A percentile compares a stretch with the other conserved stretches of the same genome.
These are phyloP conservation scores for Hyaloscypha bicolor DNA, from an alignment of 495 filamentous ascomycete genomes.

Conservation along the genomic window DNA sequence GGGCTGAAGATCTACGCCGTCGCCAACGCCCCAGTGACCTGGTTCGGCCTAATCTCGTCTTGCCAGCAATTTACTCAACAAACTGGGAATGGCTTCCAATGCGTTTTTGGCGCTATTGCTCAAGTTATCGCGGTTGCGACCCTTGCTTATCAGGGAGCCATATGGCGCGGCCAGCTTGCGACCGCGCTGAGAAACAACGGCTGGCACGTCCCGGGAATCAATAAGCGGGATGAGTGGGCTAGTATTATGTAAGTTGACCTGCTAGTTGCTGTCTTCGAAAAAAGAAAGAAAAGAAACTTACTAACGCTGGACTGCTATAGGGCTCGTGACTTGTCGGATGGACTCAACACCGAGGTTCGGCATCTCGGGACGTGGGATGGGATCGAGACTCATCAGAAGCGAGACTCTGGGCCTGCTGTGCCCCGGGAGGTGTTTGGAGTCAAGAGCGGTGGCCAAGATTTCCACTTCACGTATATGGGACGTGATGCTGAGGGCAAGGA, in stretches of 20 bases:
- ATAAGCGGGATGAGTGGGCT: too few relatives aligned
- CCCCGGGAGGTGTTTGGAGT: conserved; percentile 6
- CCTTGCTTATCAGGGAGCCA: too few relatives aligned
- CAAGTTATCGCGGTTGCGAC: not conserved
- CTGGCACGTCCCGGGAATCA: too few relatives aligned
- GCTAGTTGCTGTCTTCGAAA: too few relatives aligned
- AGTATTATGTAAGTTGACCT: too few relatives aligned
- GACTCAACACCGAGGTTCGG: conserved; percentile 3
- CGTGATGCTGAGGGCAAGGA: conserved; percentile 8
- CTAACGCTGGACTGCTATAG: not conserved
- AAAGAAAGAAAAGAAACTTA: too few relatives aligned
- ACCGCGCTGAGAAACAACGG: too few relatives aligned
- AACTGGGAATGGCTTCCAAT: conserved; percentile 6
- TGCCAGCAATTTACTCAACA: conserved; percentile 7
- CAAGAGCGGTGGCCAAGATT: conserved; percentile 4
- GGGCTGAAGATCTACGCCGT: conserved; percentile 8
- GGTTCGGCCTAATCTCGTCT: not conserved
- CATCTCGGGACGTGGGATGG: conserved; percentile 6
- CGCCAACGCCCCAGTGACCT: conserved; percentile 5
- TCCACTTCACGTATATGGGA: conserved; percentile 9
- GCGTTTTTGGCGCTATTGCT: conserved; percentile 7
- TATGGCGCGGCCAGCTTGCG: too few relatives aligned
- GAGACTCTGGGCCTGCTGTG: conserved; percentile 6
- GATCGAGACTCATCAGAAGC: conserved; percentile 8
- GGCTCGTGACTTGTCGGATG: conserved; percentile 9